phyloP scores from a whole-genome alignment of 169 alveolate genomes.

The Miamiensis avidus region DNA sequence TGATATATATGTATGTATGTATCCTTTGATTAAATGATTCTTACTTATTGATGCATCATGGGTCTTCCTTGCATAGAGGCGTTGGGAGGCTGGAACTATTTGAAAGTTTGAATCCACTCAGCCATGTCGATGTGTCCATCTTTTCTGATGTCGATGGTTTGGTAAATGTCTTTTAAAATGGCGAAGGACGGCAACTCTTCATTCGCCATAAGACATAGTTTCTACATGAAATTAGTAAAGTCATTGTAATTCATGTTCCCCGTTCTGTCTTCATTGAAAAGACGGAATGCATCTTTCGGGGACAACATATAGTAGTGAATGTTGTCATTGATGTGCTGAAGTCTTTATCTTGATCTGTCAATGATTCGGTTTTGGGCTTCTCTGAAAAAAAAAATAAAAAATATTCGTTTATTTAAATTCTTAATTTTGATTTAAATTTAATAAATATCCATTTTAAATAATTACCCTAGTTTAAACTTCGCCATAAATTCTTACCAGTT shows the following conservation, averaged over 20 bases:
- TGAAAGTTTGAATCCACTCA: constrained; percentile 84
- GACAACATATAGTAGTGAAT: constrained; percentile 77
- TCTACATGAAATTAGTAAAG: constrained; percentile 64
- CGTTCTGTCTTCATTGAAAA: constrained; percentile 63
- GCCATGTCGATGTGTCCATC: constrained; percentile 80
- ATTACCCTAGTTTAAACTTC: constrained; percentile 55
- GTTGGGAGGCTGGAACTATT: constrained; percentile 39
- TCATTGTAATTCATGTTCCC: constrained; percentile 70
- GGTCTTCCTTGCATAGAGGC: constrained; percentile 3
- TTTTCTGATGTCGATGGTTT: constrained; percentile 82
- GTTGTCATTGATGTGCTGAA: constrained; percentile 70
- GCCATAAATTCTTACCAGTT: constrained; percentile 60
- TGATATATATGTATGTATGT: too few species aligned
- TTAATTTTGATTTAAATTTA: too few species aligned
- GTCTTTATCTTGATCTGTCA: constrained; percentile 60
- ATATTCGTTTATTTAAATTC: too few species aligned
- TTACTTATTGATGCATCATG: background rate
- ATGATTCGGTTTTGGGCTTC: constrained; percentile 57
- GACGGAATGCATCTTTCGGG: constrained; percentile 81
- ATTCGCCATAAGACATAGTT: constrained; percentile 63
- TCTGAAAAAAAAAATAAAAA: constrained; percentile 45
- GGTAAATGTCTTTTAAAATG: constrained; percentile 81
- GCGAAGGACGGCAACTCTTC: constrained; percentile 78
- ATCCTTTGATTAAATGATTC: too few species aligned
- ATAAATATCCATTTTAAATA: background rate